These are phyloP conservation scores for Crotalaria pallida DNA, from an alignment of 306 rosid genomes.

Conservation along the genomic window DNA sequence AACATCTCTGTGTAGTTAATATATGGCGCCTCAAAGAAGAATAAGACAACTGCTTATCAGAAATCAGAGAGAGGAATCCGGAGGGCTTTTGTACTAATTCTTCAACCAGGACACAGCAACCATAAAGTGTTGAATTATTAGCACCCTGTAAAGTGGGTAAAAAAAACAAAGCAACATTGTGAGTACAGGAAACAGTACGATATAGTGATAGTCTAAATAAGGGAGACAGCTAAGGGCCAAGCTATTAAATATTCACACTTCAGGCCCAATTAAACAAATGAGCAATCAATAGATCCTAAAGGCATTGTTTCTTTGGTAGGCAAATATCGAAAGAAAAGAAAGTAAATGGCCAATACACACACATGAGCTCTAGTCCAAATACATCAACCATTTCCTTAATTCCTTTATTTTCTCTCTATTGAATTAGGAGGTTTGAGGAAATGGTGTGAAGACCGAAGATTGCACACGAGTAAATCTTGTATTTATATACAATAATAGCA, in stretches of 20 bases:
- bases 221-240: not conserved
- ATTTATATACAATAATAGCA: not conserved
- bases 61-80: slow-evolving; percentile 70
- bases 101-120: slow-evolving; percentile 94
- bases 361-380: not conserved
- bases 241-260: not conserved
- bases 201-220: not conserved
- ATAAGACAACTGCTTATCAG: slow-evolving; percentile 50
- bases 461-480: no score
- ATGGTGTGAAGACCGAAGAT: no score
- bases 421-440: not conserved
- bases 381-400: not conserved
- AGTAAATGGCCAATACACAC: not conserved
- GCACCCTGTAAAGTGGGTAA: slow-evolving; percentile 55
- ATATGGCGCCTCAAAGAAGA: slow-evolving; percentile 71
- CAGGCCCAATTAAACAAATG: not conserved
- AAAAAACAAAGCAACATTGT: not conserved
- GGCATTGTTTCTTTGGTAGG: not conserved
- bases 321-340: not conserved
- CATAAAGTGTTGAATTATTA: slow-evolving; percentile 89
- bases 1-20: slow-evolving; percentile 87
- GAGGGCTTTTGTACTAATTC: slow-evolving; percentile 89
- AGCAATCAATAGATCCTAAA: not conserved
- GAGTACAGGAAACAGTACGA: not conserved
- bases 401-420: not conserved